A percentile compares a stretch with the other conserved stretches of the same genome.
These are phyloP conservation scores for Pythium dissimile DNA, from an alignment of 352 stramenopile genomes.

Conservation along the genomic window DNA sequence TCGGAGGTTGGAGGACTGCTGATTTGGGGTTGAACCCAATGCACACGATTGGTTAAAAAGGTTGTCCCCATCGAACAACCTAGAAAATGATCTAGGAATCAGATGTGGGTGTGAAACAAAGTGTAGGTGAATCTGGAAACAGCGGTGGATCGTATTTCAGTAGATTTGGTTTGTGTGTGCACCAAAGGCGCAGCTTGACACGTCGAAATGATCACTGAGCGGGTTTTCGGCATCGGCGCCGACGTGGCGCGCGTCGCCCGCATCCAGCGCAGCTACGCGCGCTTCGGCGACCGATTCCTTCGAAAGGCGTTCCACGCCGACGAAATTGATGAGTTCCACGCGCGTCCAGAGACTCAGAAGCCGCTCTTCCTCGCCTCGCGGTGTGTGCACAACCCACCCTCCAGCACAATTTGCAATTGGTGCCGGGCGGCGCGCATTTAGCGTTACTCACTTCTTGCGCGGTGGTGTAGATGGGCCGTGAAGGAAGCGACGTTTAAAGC, in stretches of 20 bases:
- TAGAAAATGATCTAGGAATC: background rate
- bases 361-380: constrained; percentile 64
- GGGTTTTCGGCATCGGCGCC: constrained; percentile 66
- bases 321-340: constrained; percentile 65
- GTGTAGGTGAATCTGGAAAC: no score
- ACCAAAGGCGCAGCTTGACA: no score
- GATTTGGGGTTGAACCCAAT: constrained; percentile 15
- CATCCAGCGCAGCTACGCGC: constrained; percentile 44
- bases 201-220: no score
- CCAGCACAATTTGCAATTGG: no score
- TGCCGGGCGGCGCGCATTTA: background rate
- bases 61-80: background rate
- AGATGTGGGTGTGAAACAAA: no score
- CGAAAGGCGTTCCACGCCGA: constrained; percentile 49
- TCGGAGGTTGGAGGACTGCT: background rate
- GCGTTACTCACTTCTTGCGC: background rate
- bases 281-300: constrained; percentile 68
- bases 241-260: constrained; percentile 63
- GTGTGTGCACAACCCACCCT: constrained; percentile 1
- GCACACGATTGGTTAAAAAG: constrained; percentile 12
- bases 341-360: constrained; percentile 29
- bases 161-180: background rate
- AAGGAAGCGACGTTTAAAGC: constrained; percentile 86
- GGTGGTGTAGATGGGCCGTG: constrained; percentile 52
- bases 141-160: no score